Evolutionary conservation across 2,329 filamentous ascomycete species (phyloP).

Genomic region (Aspergillus transmontanensis): DNA sequence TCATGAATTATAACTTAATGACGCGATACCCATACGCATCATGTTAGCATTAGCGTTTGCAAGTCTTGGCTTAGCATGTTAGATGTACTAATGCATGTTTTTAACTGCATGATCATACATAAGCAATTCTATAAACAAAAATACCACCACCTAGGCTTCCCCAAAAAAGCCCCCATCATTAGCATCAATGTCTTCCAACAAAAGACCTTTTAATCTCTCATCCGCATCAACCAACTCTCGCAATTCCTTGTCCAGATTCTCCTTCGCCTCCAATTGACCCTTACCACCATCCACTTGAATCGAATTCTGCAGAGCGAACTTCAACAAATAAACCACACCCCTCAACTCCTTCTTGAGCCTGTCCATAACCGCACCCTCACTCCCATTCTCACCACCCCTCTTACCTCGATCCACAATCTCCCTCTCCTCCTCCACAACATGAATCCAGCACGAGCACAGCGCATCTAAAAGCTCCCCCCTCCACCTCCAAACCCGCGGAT

Average conservation of each 20-base stretch:
- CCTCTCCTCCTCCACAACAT: constrained; percentile 46
- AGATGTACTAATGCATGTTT: background rate
- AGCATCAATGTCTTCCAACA: constrained; percentile 24
- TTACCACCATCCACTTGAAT: constrained; percentile 18
- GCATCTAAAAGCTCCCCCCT: constrained; percentile 66
- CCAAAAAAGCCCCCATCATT: constrained; percentile 22
- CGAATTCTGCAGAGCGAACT: constrained; percentile 32
- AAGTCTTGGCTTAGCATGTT: background rate
- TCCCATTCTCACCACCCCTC: constrained; percentile 4
- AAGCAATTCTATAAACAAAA: background rate
- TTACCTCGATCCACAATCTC: constrained; percentile 12
- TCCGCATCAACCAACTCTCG: constrained; percentile 40
- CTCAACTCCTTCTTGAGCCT: constrained; percentile 33
- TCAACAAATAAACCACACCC: constrained; percentile 31
- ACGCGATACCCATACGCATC: background rate
- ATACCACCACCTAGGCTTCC: background rate
- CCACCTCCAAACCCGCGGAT: constrained; percentile 69
- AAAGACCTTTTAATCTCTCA: constrained; percentile 32
- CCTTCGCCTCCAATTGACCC: constrained; percentile 27
- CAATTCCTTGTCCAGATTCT: constrained; percentile 38
- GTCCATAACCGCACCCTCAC: constrained; percentile 12
- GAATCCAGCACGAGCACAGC: constrained; percentile 65
- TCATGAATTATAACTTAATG: background rate
- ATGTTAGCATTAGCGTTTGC: background rate
- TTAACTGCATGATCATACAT: background rate